phyloP scores from a whole-genome alignment of 2,329 filamentous ascomycete genomes.

The Pleurostoma richardsiae region DNA sequence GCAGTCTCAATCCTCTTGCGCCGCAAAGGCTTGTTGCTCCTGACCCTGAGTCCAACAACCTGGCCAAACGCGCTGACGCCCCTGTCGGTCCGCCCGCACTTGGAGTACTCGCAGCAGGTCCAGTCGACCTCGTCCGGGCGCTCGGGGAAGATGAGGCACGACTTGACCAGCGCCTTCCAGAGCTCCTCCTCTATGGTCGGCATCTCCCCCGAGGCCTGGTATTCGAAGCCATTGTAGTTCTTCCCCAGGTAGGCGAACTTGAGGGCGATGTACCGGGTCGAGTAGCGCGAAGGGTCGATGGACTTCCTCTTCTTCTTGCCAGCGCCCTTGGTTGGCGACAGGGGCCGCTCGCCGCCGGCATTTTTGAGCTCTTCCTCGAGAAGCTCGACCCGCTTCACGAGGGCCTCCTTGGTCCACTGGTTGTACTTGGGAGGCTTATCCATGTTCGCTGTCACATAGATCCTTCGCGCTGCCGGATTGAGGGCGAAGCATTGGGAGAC shows the following conservation, averaged over 20 bases:
- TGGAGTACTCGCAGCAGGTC: slow-evolving; percentile 84
- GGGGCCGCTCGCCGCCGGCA: slow-evolving; percentile 1
- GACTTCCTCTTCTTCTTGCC: slow-evolving; percentile 39
- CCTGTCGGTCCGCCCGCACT: slow-evolving; percentile 88
- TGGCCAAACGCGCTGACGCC: slow-evolving; percentile 97
- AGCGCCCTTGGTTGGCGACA: neutral
- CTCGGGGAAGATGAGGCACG: slow-evolving; percentile 73
- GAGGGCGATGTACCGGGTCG: slow-evolving; percentile 78
- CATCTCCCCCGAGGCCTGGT: slow-evolving; percentile 65
- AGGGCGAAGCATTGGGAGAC: no score
- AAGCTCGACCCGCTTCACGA: slow-evolving; percentile 62
- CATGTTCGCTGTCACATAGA: slow-evolving; percentile 5
- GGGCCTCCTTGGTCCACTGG: slow-evolving; percentile 62
- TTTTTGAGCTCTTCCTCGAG: slow-evolving; percentile 61
- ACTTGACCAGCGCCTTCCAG: slow-evolving; percentile 84
- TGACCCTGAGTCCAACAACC: slow-evolving; percentile 77
- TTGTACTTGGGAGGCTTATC: slow-evolving; percentile 39
- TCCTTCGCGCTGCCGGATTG: no score
- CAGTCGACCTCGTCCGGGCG: slow-evolving; percentile 65
- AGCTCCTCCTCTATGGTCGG: slow-evolving; percentile 90
- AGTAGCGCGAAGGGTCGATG: slow-evolving; percentile 77
- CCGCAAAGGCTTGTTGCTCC: slow-evolving; percentile 66
- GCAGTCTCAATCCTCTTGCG: slow-evolving; percentile 14
- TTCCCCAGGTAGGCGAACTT: slow-evolving; percentile 93
- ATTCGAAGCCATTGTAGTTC: slow-evolving; percentile 89